Conservation (phyloP, 768 basidiomycete genomes). For the Lentinula aciculospora region DNA sequence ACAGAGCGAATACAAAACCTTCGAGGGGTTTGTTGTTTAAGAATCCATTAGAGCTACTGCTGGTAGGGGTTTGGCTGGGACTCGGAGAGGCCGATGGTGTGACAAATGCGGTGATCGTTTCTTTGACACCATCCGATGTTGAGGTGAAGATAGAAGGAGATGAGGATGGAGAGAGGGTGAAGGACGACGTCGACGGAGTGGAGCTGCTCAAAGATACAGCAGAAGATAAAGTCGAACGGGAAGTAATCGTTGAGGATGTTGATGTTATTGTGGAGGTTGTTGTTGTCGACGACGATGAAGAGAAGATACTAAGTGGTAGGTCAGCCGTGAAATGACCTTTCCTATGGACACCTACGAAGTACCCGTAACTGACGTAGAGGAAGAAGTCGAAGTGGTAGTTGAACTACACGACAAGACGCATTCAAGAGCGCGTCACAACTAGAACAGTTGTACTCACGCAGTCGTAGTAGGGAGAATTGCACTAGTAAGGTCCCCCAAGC, state of each 20-base stretch:
- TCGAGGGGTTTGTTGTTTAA: slow-evolving; percentile 62
- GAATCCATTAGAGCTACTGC: slow-evolving; percentile 34
- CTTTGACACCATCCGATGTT: slow-evolving; percentile 16
- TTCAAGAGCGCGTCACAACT: background rate
- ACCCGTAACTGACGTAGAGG: background rate
- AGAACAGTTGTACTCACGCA: background rate
- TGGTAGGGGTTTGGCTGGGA: slow-evolving; percentile 6
- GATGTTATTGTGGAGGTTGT: background rate
- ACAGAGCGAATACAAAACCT: slow-evolving; percentile 49
- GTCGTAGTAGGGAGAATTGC: background rate
- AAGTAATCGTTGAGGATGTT: background rate
- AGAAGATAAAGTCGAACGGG: background rate
- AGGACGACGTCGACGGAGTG: slow-evolving; percentile 9
- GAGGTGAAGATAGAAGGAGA: slow-evolving; percentile 12
- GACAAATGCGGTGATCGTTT: slow-evolving; percentile 23
- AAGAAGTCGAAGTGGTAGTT: background rate
- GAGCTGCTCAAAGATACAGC: slow-evolving; percentile 1
- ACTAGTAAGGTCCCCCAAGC: slow-evolving; percentile 2
- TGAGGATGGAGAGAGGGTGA: slow-evolving; percentile 11
- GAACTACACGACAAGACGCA: background rate
- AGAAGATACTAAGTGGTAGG: background rate
- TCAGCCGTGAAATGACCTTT: background rate
- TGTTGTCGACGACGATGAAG: background rate
- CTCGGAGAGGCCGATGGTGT: slow-evolving; percentile 22
- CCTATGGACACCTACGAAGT: background rate